Percentiles rank a stretch among this genome's conserved stretches.
These are phyloP conservation scores for Metschnikowia aberdeeniae DNA, from an alignment of 805 yeast species.

Conservation along the genomic window DNA sequence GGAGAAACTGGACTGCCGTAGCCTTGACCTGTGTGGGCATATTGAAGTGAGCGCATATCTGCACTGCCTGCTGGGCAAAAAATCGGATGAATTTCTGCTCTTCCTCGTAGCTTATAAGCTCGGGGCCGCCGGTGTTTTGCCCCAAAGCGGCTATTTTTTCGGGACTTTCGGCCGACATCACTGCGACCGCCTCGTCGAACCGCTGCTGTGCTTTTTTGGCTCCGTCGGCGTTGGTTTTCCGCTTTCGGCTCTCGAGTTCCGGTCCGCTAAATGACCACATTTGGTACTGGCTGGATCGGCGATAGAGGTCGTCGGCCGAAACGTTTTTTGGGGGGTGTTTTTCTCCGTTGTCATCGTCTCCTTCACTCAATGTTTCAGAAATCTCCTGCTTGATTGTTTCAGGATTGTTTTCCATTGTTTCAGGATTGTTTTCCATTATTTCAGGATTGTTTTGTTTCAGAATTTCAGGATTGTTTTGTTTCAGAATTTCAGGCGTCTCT, in stretches of 20 bases:
- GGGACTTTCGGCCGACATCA: conserved; percentile 19
- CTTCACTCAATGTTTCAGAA: not conserved
- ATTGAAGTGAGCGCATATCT: conserved; percentile 66
- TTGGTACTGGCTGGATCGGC: conserved; percentile 80
- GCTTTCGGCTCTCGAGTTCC: conserved; percentile 48
- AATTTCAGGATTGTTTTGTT: no score
- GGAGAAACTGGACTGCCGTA: conserved; percentile 79
- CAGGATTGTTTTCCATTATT: no score
- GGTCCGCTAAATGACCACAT: conserved; percentile 77
- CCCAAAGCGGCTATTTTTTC: conserved; percentile 29
- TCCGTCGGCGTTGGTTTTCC: conserved; percentile 55
- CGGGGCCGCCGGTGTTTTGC: conserved; percentile 32
- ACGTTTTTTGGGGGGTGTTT: conserved; percentile 22
- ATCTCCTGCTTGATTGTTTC: no score
- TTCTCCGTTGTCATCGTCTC: not conserved
- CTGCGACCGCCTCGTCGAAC: conserved; percentile 22
- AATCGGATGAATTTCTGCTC: conserved; percentile 64
- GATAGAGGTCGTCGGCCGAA: conserved; percentile 80
- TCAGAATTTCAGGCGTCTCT: no score
- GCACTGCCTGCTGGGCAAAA: conserved; percentile 68
- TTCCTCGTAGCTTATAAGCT: conserved; percentile 58
- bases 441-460: no score
- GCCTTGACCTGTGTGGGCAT: conserved; percentile 87
- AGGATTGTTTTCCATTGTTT: no score
- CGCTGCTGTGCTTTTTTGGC: conserved; percentile 28